Base-by-base conservation (phyloP, 2,329 filamentous ascomycete species). In the Coniella lustricola region DNA sequence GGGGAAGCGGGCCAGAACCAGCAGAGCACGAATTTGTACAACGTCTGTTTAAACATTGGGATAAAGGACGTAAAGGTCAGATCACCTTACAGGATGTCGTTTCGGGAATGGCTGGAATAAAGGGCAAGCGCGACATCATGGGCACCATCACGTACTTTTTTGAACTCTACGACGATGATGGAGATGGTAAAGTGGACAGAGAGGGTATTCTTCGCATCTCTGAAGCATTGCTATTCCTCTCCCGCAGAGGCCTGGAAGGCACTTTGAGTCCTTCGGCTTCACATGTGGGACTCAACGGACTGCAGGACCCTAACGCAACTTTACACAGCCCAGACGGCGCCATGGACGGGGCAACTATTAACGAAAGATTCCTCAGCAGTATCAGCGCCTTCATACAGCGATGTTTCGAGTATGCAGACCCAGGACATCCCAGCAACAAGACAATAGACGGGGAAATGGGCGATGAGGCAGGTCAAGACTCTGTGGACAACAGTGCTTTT, bases 91-190 rank as follows among this genome's bases (percentile, higher is more conserved):
- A 95, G 60, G 88, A 97, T 57, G 89, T 98, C 2, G 93, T 97
- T 4, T 85, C 85, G 16, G 93, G 93, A 0, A 73, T 98, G 39
- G 90, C 91, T 2, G 82, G 87, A 13, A 88, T 98, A 60, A 97
- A 95, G 65, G 91, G 93, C 8, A 90, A 86, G 48, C 84, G 85
- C 40, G 93, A 98, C 65, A 96, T 98, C 56, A 96, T 98, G 91
- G 88, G 88, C 25, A 93, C 87, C 50, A 97, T 98, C 61, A 93
- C 84, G 52, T 97, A 97, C 67, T 97, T 98, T 66, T 98, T 98
- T 59, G 88, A 96, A 60, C 79, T 98, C 0, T 96, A 97, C 64
- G 93, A 98, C 62, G 91, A 98, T 56, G 85, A 91, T 59, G 79
- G 82, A 1, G 90, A 95, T 62, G 93, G 93, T 21, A 89, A 81